phyloP scores from a whole-genome alignment of 139 green algal genomes.

The Pleodorina starrii region DNA sequence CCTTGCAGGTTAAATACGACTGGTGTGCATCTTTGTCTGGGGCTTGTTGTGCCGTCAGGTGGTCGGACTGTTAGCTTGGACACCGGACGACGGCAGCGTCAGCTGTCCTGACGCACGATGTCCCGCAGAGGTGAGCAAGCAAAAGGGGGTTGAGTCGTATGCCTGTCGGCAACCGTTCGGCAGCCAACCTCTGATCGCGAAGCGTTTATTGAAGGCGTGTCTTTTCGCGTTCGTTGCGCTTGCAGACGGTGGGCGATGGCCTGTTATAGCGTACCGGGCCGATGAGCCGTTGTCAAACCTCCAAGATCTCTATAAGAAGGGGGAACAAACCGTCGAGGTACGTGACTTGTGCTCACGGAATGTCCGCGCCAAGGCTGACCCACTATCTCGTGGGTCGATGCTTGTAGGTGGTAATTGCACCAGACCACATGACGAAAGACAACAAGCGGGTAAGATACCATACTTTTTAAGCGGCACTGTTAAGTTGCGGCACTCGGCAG shows the following conservation, averaged over 20 bases:
- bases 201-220: too few species aligned
- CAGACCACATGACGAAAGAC: slow-evolving; percentile 71
- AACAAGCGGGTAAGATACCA: slow-evolving; percentile 74
- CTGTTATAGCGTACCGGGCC: slow-evolving; percentile 8
- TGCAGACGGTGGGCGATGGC: slow-evolving; percentile 24
- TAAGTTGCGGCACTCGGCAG: too few species aligned
- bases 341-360: not conserved
- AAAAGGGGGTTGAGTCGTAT: too few species aligned
- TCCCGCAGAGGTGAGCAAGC: slow-evolving; percentile 13
- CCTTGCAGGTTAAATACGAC: too few species aligned
- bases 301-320: slow-evolving; percentile 25
- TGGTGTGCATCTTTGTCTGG: too few species aligned
- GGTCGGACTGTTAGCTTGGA: not conserved
- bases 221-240: not conserved
- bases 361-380: not conserved
- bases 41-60: too few species aligned
- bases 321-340: slow-evolving; percentile 25
- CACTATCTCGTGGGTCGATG: not conserved
- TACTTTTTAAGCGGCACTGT: not conserved
- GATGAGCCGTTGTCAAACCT: slow-evolving; percentile 21
- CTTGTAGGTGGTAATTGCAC: slow-evolving; percentile 75
- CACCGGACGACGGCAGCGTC: too few species aligned
- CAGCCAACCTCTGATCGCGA: too few species aligned
- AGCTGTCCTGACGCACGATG: slow-evolving; percentile 25
- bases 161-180: too few species aligned